phyloP scores from a whole-genome alignment of 202 grass and related monocot genomes.

The Carex arenaria region DNA sequence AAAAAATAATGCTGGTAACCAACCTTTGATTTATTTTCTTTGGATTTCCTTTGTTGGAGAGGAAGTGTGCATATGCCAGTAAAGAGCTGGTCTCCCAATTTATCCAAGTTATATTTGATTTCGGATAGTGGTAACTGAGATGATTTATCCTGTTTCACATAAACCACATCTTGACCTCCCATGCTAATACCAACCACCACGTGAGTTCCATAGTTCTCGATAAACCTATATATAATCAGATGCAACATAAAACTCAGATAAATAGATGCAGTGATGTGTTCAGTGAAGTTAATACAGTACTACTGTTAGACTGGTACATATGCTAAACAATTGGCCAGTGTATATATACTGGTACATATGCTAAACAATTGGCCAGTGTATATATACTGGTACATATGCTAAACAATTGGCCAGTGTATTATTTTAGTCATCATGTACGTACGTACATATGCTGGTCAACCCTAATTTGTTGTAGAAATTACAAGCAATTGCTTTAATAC shows the following conservation, averaged over 20 bases:
- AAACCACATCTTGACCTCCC: conserved; percentile 88
- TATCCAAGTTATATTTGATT: conserved; percentile 76
- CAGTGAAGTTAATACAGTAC: neutral
- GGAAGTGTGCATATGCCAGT: conserved; percentile 70
- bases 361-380: neutral
- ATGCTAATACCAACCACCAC: conserved; percentile 78
- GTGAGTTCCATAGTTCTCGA: conserved; percentile 87
- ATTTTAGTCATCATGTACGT: neutral
- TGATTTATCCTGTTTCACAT: conserved; percentile 63
- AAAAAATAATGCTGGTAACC: no score
- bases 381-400: neutral
- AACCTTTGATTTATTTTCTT: conserved; percentile 49
- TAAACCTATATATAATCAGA: conserved; percentile 57
- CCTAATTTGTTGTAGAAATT: neutral
- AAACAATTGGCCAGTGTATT: neutral
- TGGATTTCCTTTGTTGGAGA: conserved; percentile 37
- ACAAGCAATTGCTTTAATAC: neutral
- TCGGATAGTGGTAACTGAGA: conserved; percentile 55
- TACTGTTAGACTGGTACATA: neutral
- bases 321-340: neutral
- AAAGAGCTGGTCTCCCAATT: conserved; percentile 84
- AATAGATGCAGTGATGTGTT: neutral
- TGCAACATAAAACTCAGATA: neutral
- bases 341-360: neutral
- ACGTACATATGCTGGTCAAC: neutral